These are phyloP conservation scores for Xylariaceae sp. DNA, from an alignment of 2,329 filamentous ascomycete species.

Conservation along the genomic window DNA sequence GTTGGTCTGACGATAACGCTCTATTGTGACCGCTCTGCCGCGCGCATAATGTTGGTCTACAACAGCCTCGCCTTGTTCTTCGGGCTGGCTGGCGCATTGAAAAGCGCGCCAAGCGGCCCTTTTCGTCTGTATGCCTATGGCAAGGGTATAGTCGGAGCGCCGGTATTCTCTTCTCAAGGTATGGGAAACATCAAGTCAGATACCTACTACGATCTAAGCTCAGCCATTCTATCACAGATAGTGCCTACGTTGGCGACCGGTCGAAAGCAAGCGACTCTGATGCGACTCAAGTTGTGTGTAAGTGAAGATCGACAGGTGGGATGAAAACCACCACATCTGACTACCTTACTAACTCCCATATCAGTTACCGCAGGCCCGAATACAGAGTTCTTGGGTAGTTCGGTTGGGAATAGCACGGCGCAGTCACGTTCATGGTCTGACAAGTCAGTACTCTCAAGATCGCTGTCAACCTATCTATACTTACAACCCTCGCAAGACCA, in stretches of 20 bases:
- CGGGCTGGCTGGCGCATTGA: conserved; percentile 4
- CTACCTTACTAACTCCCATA: neutral
- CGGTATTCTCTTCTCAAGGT: conserved; percentile 26
- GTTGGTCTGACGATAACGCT: too few species aligned
- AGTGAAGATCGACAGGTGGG: too few species aligned
- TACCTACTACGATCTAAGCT: too few species aligned
- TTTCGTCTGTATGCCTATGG: conserved; percentile 32
- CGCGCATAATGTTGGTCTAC: neutral
- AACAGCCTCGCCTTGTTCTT: conserved; percentile 1
- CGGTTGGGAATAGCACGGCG: conserved; percentile 15
- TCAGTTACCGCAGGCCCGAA: conserved; percentile 16
- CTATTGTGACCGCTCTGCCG: too few species aligned
- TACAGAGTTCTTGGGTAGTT: conserved; percentile 19
- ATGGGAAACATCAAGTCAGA: neutral
- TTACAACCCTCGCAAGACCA: neutral
- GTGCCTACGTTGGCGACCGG: conserved; percentile 11
- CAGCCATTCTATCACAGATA: neutral
- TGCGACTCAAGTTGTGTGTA: conserved; percentile 19
- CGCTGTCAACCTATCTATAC: too few species aligned
- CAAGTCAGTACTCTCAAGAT: conserved; percentile 5
- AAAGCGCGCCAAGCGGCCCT: conserved; percentile 12
- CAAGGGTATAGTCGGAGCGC: conserved; percentile 22
- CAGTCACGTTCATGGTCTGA: conserved; percentile 23
- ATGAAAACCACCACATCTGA: too few species aligned
- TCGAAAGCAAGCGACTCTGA: conserved; percentile 8